A percentile compares a stretch with the other conserved stretches of the same genome.
These are phyloP conservation scores for Saccharomycodes ludwigii DNA, from an alignment of 805 yeast species.

Conservation along the genomic window DNA sequence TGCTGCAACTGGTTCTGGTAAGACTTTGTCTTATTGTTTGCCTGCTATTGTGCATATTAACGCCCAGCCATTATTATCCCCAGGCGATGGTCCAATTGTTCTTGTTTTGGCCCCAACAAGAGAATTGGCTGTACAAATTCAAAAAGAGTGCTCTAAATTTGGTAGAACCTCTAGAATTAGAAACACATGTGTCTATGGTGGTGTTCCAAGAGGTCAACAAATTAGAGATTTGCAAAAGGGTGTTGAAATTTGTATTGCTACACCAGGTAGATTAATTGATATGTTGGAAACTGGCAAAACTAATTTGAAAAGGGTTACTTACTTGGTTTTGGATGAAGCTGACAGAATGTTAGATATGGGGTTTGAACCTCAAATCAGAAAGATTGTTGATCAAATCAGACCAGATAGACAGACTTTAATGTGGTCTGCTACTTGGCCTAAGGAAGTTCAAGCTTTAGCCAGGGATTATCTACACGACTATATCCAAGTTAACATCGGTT, in stretches of 20 bases:
- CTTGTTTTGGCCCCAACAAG: slow-evolving; percentile 95
- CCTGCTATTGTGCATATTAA: slow-evolving; percentile 97
- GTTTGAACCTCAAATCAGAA: slow-evolving; percentile 98
- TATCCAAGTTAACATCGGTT: slow-evolving; percentile 94
- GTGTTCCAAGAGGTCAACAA: slow-evolving; percentile 98
- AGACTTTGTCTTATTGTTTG: slow-evolving; percentile 91
- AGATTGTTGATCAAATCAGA: slow-evolving; percentile 94
- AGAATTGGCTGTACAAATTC: slow-evolving; percentile 97
- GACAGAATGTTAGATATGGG: slow-evolving; percentile 99
- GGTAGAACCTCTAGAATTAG: slow-evolving; percentile 86
- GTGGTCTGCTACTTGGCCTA: slow-evolving; percentile 99
- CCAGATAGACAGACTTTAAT: slow-evolving; percentile 98
- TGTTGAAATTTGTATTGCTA: slow-evolving; percentile 91
- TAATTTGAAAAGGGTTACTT: slow-evolving; percentile 90
- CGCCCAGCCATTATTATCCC: slow-evolving; percentile 87
- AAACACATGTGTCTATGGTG: slow-evolving; percentile 97
- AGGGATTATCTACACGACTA: slow-evolving; percentile 85
- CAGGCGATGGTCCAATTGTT: slow-evolving; percentile 96
- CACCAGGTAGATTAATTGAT: slow-evolving; percentile 98
- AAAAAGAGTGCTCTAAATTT: slow-evolving; percentile 89
- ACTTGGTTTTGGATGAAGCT: slow-evolving; percentile 96
- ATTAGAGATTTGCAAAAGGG: slow-evolving; percentile 93
- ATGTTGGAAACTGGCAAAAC: slow-evolving; percentile 94
- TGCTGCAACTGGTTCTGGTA: slow-evolving; percentile 98
- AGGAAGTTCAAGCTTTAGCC: slow-evolving; percentile 89